Evolutionary conservation across 305 asterid genomes (phyloP).

Genomic region (Striga hermonthica): DNA sequence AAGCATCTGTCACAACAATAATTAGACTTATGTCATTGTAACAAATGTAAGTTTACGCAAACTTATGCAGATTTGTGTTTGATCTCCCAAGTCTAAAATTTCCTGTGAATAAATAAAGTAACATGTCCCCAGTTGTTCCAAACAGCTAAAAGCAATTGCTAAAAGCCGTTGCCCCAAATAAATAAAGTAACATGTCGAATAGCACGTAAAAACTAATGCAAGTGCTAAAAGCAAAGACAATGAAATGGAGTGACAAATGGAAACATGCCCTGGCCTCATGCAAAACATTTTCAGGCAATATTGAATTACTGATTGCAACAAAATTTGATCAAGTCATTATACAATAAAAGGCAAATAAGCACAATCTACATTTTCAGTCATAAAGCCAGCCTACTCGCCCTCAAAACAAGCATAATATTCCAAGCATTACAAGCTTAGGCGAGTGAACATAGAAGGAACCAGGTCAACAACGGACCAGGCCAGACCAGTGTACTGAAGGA

Average conservation of each 20-base stretch:
- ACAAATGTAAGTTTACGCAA: conserved; percentile 4
- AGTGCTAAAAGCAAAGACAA: background rate
- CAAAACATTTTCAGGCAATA: background rate
- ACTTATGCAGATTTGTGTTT: background rate
- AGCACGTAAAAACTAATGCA: background rate
- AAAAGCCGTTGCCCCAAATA: background rate
- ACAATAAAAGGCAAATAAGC: conserved; percentile 31
- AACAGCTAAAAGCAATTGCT: background rate
- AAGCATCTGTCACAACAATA: conserved; percentile 13
- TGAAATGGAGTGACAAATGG: too few species aligned
- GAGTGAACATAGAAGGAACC: conserved; percentile 73
- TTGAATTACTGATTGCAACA: conserved; percentile 22
- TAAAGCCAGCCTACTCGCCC: background rate
- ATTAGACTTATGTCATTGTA: background rate
- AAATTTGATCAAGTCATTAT: conserved; percentile 30
- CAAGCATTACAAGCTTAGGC: conserved; percentile 56
- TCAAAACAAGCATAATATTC: conserved; percentile 14
- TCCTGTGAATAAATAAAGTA: background rate
- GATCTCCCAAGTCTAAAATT: background rate
- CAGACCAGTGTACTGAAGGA: conserved; percentile 87
- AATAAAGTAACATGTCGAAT: background rate
- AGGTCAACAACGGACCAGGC: conserved; percentile 96
- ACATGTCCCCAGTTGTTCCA: background rate
- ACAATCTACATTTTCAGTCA: conserved; percentile 25
- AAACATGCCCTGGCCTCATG: background rate